Conservation (phyloP, 768 basidiomycete species). For the Naganishia vishniacii region DNA sequence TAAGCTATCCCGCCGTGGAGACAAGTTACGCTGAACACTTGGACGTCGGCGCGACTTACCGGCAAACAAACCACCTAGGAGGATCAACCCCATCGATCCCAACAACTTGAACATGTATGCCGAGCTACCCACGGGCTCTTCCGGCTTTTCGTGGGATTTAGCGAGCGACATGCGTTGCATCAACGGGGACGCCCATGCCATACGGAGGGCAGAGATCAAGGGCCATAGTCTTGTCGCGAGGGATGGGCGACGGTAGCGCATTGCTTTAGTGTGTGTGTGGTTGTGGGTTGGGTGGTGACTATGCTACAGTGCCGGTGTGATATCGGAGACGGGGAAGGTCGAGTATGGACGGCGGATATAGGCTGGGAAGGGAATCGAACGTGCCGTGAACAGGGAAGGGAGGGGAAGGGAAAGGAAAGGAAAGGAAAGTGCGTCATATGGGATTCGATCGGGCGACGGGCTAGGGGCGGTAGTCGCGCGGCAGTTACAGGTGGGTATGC, state of each 20-base stretch:
- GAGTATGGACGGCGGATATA: too few species aligned
- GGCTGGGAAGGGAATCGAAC: too few species aligned
- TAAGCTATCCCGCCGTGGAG: too few species aligned
- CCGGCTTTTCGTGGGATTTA: conserved; percentile 34
- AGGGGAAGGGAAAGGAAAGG: too few species aligned
- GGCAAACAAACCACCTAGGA: conserved; percentile 85
- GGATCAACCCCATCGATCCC: conserved; percentile 64
- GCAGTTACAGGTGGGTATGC: too few species aligned
- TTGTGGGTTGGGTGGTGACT: background rate
- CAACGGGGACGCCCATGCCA: conserved; percentile 9
- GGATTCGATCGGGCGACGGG: too few species aligned
- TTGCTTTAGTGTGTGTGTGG: background rate
- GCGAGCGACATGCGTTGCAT: background rate
- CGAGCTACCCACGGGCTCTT: conserved; percentile 50
- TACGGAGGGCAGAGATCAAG: background rate
- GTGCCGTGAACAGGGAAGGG: too few species aligned
- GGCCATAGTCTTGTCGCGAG: conserved; percentile 10
- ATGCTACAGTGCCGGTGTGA: too few species aligned
- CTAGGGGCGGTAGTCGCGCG: too few species aligned
- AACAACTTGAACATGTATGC: conserved; percentile 71
- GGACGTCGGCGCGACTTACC: conserved; percentile 57
- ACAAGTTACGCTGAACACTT: too few species aligned
- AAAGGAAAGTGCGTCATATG: too few species aligned
- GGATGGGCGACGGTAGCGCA: background rate
- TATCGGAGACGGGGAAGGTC: too few species aligned